Conservation (phyloP, 1,284 basidiomycete genomes). For the Moesziomyces aphidis region DNA sequence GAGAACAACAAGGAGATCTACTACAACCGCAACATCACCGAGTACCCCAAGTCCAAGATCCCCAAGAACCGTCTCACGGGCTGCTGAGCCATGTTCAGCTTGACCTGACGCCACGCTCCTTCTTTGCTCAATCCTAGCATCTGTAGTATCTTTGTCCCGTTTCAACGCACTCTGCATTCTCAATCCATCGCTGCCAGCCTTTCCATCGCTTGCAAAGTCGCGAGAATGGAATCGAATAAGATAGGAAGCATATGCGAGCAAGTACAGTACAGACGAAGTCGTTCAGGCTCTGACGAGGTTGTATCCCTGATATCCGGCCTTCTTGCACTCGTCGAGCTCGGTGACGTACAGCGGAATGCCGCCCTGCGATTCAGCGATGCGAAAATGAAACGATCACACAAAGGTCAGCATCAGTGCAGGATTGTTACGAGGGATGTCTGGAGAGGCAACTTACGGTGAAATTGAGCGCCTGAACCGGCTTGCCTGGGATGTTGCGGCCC, state of each 20-base stretch:
- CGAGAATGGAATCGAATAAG: background rate
- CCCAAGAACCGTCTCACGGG: conserved; percentile 41
- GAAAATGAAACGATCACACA: background rate
- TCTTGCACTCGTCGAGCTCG: conserved; percentile 42
- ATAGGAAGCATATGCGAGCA: too few species aligned
- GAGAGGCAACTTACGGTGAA: conserved; percentile 20
- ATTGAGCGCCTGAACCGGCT: conserved; percentile 48
- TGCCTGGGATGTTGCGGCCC: conserved; percentile 49
- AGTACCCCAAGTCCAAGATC: conserved; percentile 43
- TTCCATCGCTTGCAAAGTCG: too few species aligned
- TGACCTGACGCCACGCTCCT: too few species aligned
- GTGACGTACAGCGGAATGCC: conserved; percentile 47
- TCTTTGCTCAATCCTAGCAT: too few species aligned
- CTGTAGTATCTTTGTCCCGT: background rate
- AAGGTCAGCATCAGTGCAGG: background rate
- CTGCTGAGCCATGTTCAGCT: conserved; percentile 11
- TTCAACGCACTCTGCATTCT: background rate
- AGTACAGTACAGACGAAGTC: background rate
- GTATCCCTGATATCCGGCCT: conserved; percentile 38
- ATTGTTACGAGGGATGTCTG: too few species aligned
- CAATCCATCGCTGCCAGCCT: background rate
- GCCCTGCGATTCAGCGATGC: conserved; percentile 14
- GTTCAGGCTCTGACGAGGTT: conserved; percentile 30
- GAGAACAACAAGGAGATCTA: conserved; percentile 63
- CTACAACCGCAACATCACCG: conserved; percentile 60